Evolutionary conservation across 106 monocot species (phyloP).

Genomic region (Xerophyta viscosa): DNA sequence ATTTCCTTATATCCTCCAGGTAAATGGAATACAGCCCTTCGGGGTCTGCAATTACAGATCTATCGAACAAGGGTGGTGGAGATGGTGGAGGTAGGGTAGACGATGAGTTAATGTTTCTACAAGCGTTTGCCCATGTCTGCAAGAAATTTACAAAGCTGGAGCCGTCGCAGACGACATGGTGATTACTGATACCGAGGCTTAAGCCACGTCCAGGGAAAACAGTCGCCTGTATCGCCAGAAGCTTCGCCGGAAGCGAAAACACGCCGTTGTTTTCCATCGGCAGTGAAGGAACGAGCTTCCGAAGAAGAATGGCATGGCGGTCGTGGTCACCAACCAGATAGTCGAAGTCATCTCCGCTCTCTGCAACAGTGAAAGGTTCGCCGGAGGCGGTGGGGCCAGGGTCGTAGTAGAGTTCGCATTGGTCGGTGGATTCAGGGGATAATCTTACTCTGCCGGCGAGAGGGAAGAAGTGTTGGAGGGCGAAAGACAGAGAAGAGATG

Average conservation of each 20-base stretch:
- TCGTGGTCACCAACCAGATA: constrained; percentile 6
- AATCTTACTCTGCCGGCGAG: constrained; percentile 18
- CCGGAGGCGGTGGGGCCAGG: constrained; percentile 16
- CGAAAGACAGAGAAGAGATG: constrained; percentile 43
- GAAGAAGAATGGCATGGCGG: constrained; percentile 6
- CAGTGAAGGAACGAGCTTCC: too few relatives aligned
- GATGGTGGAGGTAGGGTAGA: background rate
- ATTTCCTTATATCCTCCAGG: background rate
- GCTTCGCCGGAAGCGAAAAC: too few relatives aligned
- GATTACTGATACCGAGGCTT: constrained; percentile 16
- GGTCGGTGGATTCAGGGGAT: constrained; percentile 4
- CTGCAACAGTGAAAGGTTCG: constrained; percentile 21
- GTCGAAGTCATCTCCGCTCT: constrained; percentile 14
- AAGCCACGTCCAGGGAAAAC: constrained; percentile 20
- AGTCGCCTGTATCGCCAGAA: too few relatives aligned
- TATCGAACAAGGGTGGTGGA: background rate
- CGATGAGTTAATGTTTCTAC: background rate
- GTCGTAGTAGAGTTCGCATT: constrained; percentile 26
- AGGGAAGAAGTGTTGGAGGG: constrained; percentile 39
- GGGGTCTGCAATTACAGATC: background rate
- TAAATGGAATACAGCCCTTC: background rate
- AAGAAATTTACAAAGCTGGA: constrained; percentile 23
- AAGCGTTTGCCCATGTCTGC: constrained; percentile 25
- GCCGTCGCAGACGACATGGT: constrained; percentile 36
- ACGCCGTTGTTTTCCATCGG: too few relatives aligned